Percentiles rank a stretch among this genome's conserved stretches.
Conservation (phyloP, 192 early-diverging fungal species). For the Rhizoclosmatium sp. region DNA sequence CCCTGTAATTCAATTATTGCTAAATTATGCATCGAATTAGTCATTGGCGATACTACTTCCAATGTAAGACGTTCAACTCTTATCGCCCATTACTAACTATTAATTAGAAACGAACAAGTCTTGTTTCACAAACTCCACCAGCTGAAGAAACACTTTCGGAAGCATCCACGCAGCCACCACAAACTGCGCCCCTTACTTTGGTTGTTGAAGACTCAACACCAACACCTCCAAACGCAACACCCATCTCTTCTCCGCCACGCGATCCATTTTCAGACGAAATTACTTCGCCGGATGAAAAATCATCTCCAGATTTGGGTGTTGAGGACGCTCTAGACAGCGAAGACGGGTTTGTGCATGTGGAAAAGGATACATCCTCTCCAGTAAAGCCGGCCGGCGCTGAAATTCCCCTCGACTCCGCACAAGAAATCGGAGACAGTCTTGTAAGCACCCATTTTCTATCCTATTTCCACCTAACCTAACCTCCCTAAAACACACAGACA, state of each 20-base stretch:
- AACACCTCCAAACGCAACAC: background rate
- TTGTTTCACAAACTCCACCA: conserved; percentile 2
- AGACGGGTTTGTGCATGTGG: too few relatives aligned
- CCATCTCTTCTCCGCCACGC: background rate
- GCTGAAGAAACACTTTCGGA: background rate
- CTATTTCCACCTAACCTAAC: too few relatives aligned
- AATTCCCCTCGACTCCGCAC: too few relatives aligned
- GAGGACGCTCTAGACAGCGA: too few relatives aligned
- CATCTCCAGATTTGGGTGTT: too few relatives aligned
- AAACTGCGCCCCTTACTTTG: too few relatives aligned
- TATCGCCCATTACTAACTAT: background rate
- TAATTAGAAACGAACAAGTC: background rate
- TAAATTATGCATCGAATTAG: background rate
- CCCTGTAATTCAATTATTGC: too few relatives aligned
- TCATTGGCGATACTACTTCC: background rate
- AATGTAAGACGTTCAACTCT: background rate
- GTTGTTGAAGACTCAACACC: background rate
- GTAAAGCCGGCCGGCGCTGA: too few relatives aligned
- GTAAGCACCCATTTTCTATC: too few relatives aligned
- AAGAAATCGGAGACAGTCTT: too few relatives aligned
- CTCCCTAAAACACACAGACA: background rate
- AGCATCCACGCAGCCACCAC: background rate
- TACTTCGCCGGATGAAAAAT: background rate
- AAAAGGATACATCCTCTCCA: too few relatives aligned
- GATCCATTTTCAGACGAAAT: conserved; percentile 18